Evolutionary conservation across 208 protist species (phyloP), one percentile per base, ranked within the genome.

Genomic region (Crithidia bombi): DNA sequence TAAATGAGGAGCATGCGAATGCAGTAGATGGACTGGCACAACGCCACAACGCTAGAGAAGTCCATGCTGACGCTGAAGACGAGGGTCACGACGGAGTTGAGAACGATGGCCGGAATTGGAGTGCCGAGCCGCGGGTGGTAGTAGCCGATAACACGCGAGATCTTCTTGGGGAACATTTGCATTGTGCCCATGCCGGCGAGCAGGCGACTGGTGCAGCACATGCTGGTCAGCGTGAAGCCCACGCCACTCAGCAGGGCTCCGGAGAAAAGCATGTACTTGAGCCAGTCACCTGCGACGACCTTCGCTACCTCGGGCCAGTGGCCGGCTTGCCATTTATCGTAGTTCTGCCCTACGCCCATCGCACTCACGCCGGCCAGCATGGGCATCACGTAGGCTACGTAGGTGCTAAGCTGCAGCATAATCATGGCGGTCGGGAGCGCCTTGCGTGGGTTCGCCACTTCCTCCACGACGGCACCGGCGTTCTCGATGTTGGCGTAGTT

Each of bases 401-500:
- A 94, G 39, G 84, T 92, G 68, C 78, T 77, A 43, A 94, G 74
- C 84, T 92, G 87, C 15, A 94, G 78, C 50, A 88, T 51, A 1
- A 87, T 44, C 84, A 94, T 94, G 19, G 85, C 79, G 35, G 47
- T 54, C 1, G 86, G 83, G 5, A 94, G 65, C 12, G 83, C 79
- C 12, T 33, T 59, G 38, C 69, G 73, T 11, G 89, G 89, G 73
- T 94, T 91, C 14, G 76, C 52, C 17, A 94, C 76, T 55, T 94
- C 86, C 78, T 94, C 86, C 11, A 94, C 82, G 32, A 94, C 75
- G 1, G 89, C 76, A 28, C 89, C 89, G 32, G 86, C 81, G 71
- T 94, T 94, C 59, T 94, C 89, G 70, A 94, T 90, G 78, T 94
- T 94, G 21, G 89, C 89, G 69, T 92, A 94, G 76, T 92, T 94